Evolutionary conservation across 2,329 filamentous ascomycete species (phyloP).

Genomic region (Penicillium verrucosum): DNA sequence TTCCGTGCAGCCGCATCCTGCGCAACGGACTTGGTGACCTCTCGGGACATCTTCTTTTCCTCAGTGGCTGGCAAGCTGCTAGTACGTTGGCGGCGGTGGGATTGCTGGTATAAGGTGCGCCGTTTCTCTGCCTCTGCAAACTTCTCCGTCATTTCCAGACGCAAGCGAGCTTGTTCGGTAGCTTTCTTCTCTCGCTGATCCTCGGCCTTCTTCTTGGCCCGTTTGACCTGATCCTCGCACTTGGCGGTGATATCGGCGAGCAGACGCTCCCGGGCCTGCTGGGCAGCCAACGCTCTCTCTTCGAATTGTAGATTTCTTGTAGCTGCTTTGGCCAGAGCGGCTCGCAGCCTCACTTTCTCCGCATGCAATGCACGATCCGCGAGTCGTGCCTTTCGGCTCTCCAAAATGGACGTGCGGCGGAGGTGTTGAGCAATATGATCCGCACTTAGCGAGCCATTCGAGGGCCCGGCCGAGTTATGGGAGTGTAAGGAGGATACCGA

Average conservation of each 20-base stretch:
- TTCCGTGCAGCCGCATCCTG: slow-evolving; percentile 53
- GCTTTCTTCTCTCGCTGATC: slow-evolving; percentile 63
- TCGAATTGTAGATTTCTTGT: slow-evolving; percentile 57
- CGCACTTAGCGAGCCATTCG: slow-evolving; percentile 51
- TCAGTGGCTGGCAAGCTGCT: slow-evolving; percentile 48
- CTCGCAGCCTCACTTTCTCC: slow-evolving; percentile 62
- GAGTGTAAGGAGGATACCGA: slow-evolving; percentile 63
- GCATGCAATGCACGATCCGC: slow-evolving; percentile 64
- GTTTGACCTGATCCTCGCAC: slow-evolving; percentile 63
- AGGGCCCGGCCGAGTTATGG: slow-evolving; percentile 54
- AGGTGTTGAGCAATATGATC: slow-evolving; percentile 64
- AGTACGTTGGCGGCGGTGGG: slow-evolving; percentile 50
- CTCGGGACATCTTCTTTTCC: slow-evolving; percentile 41
- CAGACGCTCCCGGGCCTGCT: slow-evolving; percentile 61
- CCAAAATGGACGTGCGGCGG: slow-evolving; percentile 62
- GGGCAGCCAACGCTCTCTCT: slow-evolving; percentile 60
- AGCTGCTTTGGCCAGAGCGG: slow-evolving; percentile 59
- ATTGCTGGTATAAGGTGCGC: slow-evolving; percentile 49
- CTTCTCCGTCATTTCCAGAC: slow-evolving; percentile 63
- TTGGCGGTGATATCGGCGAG: slow-evolving; percentile 63
- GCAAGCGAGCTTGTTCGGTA: slow-evolving; percentile 57
- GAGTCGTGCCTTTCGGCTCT: slow-evolving; percentile 61
- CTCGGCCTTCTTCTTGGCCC: slow-evolving; percentile 65
- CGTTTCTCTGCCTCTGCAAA: slow-evolving; percentile 62
- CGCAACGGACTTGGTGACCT: slow-evolving; percentile 41